phyloP scores from a whole-genome alignment of 2,329 filamentous ascomycete genomes.

The Akanthomyces dipterigenus region DNA sequence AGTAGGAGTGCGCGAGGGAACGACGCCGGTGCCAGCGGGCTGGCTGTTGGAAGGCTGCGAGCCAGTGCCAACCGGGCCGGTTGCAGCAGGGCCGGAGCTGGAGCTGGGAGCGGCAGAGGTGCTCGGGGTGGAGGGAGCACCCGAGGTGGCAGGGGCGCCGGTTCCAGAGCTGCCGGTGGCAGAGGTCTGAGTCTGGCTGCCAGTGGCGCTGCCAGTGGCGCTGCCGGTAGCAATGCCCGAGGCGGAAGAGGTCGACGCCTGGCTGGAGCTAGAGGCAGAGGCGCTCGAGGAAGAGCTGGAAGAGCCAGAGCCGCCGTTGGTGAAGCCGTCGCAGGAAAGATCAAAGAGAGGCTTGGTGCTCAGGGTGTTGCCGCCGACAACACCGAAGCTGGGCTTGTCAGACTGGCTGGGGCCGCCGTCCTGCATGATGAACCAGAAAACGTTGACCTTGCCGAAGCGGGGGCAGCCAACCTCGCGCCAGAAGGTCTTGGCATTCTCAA shows the following conservation, averaged over 20 bases:
- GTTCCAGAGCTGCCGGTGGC: neutral
- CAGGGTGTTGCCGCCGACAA: conserved; percentile 48
- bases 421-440: conserved; percentile 74
- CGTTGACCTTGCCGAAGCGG: conserved; percentile 56
- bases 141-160: neutral
- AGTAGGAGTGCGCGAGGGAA: neutral
- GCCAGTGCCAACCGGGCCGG: conserved; percentile 18
- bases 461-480: conserved; percentile 75
- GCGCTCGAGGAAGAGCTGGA: conserved; percentile 15
- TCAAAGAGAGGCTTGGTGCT: conserved; percentile 53
- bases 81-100: conserved; percentile 21
- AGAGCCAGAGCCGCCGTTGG: conserved; percentile 10
- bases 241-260: conserved; percentile 16
- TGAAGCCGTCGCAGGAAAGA: conserved; percentile 46
- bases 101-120: conserved; percentile 21
- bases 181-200: conserved; percentile 11
- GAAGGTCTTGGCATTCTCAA: conserved; percentile 67
- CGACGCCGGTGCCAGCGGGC: conserved; percentile 13
- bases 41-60: conserved; percentile 2
- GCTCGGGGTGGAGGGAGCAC: conserved; percentile 13
- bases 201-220: neutral
- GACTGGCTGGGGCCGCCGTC: conserved; percentile 50
- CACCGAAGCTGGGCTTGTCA: conserved; percentile 61
- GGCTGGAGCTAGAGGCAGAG: conserved; percentile 15
- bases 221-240: conserved; percentile 15